Percentiles rank a stretch among this genome's conserved stretches.
Evolutionary conservation across 306 rosid species (phyloP).

Genomic region (Vigna radiata): DNA sequence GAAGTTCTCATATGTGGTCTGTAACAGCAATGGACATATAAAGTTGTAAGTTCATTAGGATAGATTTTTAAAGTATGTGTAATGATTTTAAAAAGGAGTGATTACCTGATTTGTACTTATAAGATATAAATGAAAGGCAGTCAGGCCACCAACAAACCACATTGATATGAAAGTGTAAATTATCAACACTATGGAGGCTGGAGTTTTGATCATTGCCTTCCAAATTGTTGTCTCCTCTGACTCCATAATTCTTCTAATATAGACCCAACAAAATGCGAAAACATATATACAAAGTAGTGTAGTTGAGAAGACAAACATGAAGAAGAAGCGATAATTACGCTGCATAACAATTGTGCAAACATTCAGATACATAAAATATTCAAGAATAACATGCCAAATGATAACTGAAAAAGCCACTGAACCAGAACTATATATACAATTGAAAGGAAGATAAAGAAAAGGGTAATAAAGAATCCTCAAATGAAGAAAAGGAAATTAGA

Average conservation of each 20-base stretch:
- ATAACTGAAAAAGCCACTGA: conserved; percentile 25
- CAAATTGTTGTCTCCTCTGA: conserved; percentile 77
- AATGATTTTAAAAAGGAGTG: conserved; percentile 32
- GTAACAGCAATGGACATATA: conserved; percentile 50
- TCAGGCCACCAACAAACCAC: conserved; percentile 99
- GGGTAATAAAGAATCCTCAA: conserved; percentile 5
- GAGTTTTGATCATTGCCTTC: conserved; percentile 95
- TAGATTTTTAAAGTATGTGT: background rate
- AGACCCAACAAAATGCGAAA: conserved; percentile 97
- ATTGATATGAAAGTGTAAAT: conserved; percentile 88
- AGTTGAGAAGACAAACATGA: conserved; percentile 98
- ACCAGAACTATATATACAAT: background rate
- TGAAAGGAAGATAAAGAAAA: background rate
- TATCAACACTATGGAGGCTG: conserved; percentile 88
- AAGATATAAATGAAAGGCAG: conserved; percentile 95
- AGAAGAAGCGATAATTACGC: conserved; percentile 99
- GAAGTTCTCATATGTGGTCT: conserved; percentile 96
- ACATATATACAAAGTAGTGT: conserved; percentile 96
- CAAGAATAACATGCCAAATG: conserved; percentile 22
- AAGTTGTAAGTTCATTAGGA: background rate
- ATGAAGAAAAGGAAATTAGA: background rate
- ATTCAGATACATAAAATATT: conserved; percentile 51
- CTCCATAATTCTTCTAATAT: conserved; percentile 82
- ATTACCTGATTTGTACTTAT: conserved; percentile 95
- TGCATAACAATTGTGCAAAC: conserved; percentile 57